Conservation (phyloP, 2,329 filamentous ascomycete genomes). For the Nemania sp. region DNA sequence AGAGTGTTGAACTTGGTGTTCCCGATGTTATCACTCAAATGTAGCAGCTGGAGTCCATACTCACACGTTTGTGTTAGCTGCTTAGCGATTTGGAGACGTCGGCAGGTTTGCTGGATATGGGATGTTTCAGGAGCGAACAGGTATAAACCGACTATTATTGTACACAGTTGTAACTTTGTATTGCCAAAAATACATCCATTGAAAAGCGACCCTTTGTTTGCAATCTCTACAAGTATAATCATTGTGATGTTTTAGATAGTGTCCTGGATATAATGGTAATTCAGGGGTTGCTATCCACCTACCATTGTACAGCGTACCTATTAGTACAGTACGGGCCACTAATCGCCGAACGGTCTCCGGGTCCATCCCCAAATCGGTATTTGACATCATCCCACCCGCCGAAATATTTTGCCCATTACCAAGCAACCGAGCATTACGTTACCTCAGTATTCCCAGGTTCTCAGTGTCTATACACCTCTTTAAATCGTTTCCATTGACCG, state of each 20-base stretch:
- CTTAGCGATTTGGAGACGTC: constrained; percentile 10
- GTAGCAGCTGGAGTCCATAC: constrained; percentile 17
- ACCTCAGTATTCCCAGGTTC: background rate
- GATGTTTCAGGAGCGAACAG: constrained; percentile 5
- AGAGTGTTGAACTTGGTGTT: constrained; percentile 62
- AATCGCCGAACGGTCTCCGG: background rate
- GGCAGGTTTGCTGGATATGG: constrained; percentile 27
- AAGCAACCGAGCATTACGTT: background rate
- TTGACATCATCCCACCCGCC: constrained; percentile 48
- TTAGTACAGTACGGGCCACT: background rate
- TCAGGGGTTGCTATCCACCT: background rate
- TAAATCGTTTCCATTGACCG: background rate
- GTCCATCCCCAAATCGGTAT: constrained; percentile 9
- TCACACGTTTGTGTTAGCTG: constrained; percentile 14
- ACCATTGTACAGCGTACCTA: background rate
- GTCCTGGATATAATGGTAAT: background rate
- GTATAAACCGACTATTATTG: background rate
- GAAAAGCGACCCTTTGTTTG: background rate
- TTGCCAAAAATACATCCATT: background rate
- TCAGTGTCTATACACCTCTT: background rate
- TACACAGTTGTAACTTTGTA: background rate
- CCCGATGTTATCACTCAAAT: constrained; percentile 58
- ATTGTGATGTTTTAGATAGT: background rate
- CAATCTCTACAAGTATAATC: background rate
- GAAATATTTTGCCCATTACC: constrained; percentile 37